Conservation (phyloP, 306 rosid species). For the Fragaria iinumae region DNA sequence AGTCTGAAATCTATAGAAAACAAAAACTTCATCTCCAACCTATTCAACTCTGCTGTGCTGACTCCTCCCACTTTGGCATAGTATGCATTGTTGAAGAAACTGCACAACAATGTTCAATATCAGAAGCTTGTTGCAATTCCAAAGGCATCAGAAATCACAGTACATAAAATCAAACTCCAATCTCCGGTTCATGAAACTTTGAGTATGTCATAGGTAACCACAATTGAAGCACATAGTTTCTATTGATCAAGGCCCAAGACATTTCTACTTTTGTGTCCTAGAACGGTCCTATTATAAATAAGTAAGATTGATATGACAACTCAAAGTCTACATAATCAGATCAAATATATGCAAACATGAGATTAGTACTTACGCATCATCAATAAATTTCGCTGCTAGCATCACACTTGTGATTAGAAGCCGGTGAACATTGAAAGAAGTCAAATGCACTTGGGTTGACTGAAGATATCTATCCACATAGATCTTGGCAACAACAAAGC, state of each 20-base stretch:
- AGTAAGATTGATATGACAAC: neutral
- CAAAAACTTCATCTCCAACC: constrained; percentile 82
- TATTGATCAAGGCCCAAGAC: neutral
- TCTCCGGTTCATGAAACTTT: neutral
- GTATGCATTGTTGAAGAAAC: constrained; percentile 92
- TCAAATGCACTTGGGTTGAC: constrained; percentile 51
- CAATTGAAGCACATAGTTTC: neutral
- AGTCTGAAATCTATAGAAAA: constrained; percentile 85
- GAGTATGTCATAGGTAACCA: neutral
- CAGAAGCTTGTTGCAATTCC: constrained; percentile 9
- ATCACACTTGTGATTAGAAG: constrained; percentile 85
- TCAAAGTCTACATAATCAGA: neutral
- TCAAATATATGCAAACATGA: constrained; percentile 6
- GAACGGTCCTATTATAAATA: neutral
- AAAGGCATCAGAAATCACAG: neutral
- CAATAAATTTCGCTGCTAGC: constrained; percentile 91
- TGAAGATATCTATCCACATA: constrained; percentile 76
- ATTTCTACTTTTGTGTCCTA: neutral
- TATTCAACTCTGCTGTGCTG: constrained; percentile 76
- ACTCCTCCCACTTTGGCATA: constrained; percentile 97
- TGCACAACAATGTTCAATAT: constrained; percentile 37
- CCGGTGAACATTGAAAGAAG: constrained; percentile 86
- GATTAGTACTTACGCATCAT: constrained; percentile 72
- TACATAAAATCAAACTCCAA: neutral
- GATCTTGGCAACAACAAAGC: constrained; percentile 76